A percentile compares a stretch with the other conserved stretches of the same genome.
These are phyloP conservation scores for Hanseniaspora thailandica DNA, from an alignment of 805 yeast genomes.

Conservation along the genomic window DNA sequence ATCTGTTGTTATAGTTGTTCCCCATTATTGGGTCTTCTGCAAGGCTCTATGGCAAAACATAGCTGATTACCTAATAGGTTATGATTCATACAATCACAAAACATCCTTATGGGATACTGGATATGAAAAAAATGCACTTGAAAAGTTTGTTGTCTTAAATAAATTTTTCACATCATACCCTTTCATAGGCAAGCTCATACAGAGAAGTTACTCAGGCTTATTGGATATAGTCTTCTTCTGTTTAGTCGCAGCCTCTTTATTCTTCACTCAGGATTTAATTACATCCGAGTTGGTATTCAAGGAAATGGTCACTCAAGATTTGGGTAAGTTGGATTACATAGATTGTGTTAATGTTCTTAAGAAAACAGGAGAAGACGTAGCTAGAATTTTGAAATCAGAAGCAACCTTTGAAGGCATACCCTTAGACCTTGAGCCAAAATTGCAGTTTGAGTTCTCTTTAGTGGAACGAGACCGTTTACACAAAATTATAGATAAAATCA, in stretches of 20 bases:
- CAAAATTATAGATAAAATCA: background rate
- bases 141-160: background rate
- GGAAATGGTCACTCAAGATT: conserved; percentile 43
- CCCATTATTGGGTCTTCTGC: conserved; percentile 11
- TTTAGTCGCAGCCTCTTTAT: conserved; percentile 35
- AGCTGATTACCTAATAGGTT: conserved; percentile 1
- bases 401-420: background rate
- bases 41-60: conserved; percentile 16
- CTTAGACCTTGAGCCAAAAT: background rate
- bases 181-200: background rate
- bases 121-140: background rate
- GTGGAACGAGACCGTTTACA: background rate
- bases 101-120: background rate
- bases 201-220: conserved; percentile 18
- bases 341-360: background rate
- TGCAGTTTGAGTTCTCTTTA: background rate
- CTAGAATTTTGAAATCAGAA: conserved; percentile 21
- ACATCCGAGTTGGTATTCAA: conserved; percentile 57
- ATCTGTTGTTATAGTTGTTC: background rate
- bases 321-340: conserved; percentile 36
- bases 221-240: conserved; percentile 30
- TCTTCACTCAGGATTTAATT: conserved; percentile 59
- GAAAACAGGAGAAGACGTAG: background rate
- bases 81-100: background rate
- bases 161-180: background rate